Evolutionary conservation across 148 eudicot genomes (phyloP), one percentile per base, ranked within the genome.

Genomic region (Camellia sinensis): DNA sequence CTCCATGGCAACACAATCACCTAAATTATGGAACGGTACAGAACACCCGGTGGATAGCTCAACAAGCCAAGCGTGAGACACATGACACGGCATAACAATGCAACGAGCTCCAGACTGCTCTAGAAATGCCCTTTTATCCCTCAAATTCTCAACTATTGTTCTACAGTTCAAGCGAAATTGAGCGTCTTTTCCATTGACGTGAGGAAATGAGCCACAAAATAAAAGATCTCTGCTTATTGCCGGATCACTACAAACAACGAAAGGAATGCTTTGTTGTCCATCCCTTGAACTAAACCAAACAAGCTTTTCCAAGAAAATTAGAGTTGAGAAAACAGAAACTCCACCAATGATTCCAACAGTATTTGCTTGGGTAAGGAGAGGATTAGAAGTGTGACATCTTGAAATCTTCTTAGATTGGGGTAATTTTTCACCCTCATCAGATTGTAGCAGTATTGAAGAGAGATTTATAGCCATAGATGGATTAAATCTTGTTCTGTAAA

Each of bases 301-400:
- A 43, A 91, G 84, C 84, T 91, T 91, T 64, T 91, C 90, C 21
- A 91, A 76, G 83, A 91, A 91, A 63, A 79, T 79, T 21, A 91
- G 82, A 29, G 94, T 91, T 13, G 89, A 84, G 13, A 87, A 70
- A 60, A 82, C 86, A 2, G 92, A 91, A 14, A 80, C 84, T 41
- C 94, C 92, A 18, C 94, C 94, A 1, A 91, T 83, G 68, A 89
- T 87, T 6, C 94, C 94, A 11, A 91, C 86, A 0, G 87, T 82
- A 40, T 90, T 82, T 48, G n/a, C 54, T 65, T 75, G 85, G 46
- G 14, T 77, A 15, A 81, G 80, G 45, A 69, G 78, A 46, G 64
- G 64, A 45, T 22, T 46, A 37, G 71, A 67, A 60, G 29, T 59
- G 46, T 14, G 37, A n/a, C 64, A 44, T 45, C 78, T 66, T 45